Percentiles rank a stretch among this genome's conserved stretches.
These are phyloP conservation scores for Mycena alexandri DNA, from an alignment of 768 basidiomycete species.

Conservation along the genomic window DNA sequence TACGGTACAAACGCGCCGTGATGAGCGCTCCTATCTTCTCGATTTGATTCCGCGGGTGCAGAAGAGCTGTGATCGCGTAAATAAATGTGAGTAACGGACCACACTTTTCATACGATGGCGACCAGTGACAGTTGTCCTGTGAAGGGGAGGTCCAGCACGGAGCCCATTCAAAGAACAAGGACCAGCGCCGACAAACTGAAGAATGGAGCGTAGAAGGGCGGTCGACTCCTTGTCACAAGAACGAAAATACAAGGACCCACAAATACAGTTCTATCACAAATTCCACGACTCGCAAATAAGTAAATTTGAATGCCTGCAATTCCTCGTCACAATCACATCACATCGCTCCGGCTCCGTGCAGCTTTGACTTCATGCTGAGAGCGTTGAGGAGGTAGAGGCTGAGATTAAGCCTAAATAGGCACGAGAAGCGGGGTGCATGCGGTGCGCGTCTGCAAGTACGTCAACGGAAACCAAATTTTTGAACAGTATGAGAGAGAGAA, in stretches of 20 bases:
- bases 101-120: too few relatives aligned
- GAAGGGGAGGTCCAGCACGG: too few relatives aligned
- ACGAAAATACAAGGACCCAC: conserved; percentile 2
- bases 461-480: neutral
- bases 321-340: conserved; percentile 6
- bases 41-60: too few relatives aligned
- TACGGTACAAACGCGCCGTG: too few relatives aligned
- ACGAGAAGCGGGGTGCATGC: neutral
- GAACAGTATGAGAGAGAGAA: neutral
- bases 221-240: neutral
- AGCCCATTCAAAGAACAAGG: too few relatives aligned
- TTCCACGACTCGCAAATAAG: neutral
- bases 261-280: neutral
- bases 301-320: neutral
- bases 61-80: too few relatives aligned
- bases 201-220: too few relatives aligned
- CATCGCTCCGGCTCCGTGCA: conserved; percentile 14
- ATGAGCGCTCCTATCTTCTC: too few relatives aligned
- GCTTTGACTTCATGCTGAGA: neutral
- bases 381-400: neutral
- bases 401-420: neutral
- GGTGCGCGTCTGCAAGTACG: neutral
- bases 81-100: too few relatives aligned
- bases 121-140: too few relatives aligned
- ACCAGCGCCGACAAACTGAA: too few relatives aligned